Evolutionary conservation across 2,329 filamentous ascomycete genomes (phyloP).

Genomic region (Phyllosticta paracitricarpa): DNA sequence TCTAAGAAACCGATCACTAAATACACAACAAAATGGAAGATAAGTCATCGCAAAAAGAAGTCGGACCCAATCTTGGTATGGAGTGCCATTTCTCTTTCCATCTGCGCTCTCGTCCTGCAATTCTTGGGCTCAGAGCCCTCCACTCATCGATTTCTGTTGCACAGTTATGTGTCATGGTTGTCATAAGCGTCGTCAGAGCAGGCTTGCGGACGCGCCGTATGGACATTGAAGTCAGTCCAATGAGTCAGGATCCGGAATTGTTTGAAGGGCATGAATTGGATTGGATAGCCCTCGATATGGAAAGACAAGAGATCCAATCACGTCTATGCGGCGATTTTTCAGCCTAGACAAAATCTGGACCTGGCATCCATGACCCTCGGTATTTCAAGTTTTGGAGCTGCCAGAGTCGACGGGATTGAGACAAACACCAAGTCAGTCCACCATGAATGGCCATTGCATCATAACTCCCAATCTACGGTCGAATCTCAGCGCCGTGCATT

Average conservation of each 20-base stretch:
- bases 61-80: neutral
- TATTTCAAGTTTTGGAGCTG: neutral
- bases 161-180: neutral
- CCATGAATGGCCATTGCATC: neutral
- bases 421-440: neutral
- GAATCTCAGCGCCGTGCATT: neutral
- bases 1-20: neutral
- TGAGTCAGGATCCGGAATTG: neutral
- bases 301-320: neutral
- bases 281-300: neutral
- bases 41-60: too few relatives aligned
- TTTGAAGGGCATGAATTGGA: slow-evolving; percentile 1
- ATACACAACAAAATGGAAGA: neutral
- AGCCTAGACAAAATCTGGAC: neutral
- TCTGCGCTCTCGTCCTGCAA: neutral
- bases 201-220: neutral
- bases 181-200: neutral
- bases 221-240: neutral
- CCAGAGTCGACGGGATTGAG: neutral
- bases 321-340: neutral
- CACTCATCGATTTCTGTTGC: neutral
- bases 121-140: neutral
- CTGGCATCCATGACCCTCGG: neutral
- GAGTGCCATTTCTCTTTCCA: neutral
- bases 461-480: neutral